Conservation (phyloP, 495 filamentous ascomycete species). For the Aspergillus conjunctus region DNA sequence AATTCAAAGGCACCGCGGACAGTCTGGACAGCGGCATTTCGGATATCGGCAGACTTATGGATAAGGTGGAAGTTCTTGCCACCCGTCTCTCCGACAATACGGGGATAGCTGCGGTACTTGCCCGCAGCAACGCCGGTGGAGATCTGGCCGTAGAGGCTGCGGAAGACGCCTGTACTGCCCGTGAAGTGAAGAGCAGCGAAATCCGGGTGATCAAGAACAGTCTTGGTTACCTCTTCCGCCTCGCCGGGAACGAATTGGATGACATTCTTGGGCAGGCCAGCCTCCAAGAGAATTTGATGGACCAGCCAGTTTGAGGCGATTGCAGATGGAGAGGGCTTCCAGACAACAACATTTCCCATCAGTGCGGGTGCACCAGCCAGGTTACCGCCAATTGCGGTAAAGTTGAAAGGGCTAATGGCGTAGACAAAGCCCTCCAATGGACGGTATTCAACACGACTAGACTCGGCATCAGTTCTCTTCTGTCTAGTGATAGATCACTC, state of each 20-base stretch:
- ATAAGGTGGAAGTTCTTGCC: slow-evolving; percentile 90
- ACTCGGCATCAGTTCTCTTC: slow-evolving; percentile 18
- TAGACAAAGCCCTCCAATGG: slow-evolving; percentile 88
- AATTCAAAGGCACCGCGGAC: slow-evolving; percentile 84
- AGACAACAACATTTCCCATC: slow-evolving; percentile 84
- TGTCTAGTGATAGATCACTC: not conserved
- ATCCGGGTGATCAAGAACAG: slow-evolving; percentile 66
- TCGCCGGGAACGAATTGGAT: slow-evolving; percentile 85
- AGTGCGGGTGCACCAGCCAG: slow-evolving; percentile 73
- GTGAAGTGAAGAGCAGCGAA: slow-evolving; percentile 83
- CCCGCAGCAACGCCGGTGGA: slow-evolving; percentile 69
- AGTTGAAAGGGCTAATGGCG: slow-evolving; percentile 85
- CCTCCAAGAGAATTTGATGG: slow-evolving; percentile 81
- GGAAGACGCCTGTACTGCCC: slow-evolving; percentile 82
- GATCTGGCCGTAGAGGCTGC: slow-evolving; percentile 75
- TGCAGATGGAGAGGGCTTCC: slow-evolving; percentile 81
- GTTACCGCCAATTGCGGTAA: slow-evolving; percentile 85
- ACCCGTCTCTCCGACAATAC: slow-evolving; percentile 83
- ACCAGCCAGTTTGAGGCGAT: slow-evolving; percentile 77
- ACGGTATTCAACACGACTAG: slow-evolving; percentile 71
- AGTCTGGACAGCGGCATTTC: slow-evolving; percentile 75
- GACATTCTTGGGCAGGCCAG: slow-evolving; percentile 75
- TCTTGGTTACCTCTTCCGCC: slow-evolving; percentile 73
- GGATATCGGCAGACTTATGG: slow-evolving; percentile 71
- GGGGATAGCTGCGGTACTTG: slow-evolving; percentile 74